Evolutionary conservation across 1,139 yeast genomes (phyloP).

Genomic region (Maudiozyma humilis): DNA sequence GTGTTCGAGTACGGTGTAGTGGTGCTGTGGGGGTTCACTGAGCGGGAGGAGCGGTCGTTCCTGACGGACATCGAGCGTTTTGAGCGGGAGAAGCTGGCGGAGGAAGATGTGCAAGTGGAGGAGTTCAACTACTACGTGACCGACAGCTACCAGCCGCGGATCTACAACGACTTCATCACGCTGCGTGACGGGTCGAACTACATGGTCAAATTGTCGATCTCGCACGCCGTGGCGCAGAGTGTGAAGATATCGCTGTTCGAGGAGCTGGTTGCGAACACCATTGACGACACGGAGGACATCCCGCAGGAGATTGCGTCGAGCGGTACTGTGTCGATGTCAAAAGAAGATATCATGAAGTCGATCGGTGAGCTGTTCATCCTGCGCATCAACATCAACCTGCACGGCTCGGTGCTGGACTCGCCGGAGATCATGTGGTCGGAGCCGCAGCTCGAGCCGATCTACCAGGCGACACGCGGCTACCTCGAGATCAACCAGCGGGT

Average conservation of each 20-base stretch:
- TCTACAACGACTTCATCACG: conserved; percentile 89
- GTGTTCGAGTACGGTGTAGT: conserved; percentile 92
- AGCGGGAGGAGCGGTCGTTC: conserved; percentile 75
- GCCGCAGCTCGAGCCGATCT: conserved; percentile 93
- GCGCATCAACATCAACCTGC: conserved; percentile 82
- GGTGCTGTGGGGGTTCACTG: conserved; percentile 90
- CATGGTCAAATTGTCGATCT: conserved; percentile 79
- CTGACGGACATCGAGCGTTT: conserved; percentile 75
- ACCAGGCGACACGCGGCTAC: conserved; percentile 93
- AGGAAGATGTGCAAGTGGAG: conserved; percentile 86
- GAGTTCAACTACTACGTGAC: conserved; percentile 93
- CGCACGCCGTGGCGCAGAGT: conserved; percentile 87
- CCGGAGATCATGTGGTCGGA: conserved; percentile 99
- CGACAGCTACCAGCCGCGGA: conserved; percentile 86
- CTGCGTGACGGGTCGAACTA: conserved; percentile 84
- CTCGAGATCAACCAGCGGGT: conserved; percentile 91
- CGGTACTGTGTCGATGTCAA: conserved; percentile 89
- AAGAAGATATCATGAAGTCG: conserved; percentile 91
- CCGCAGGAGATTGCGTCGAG: conserved; percentile 92
- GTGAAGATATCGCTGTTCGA: conserved; percentile 92
- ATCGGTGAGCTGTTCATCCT: conserved; percentile 91
- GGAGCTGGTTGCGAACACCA: conserved; percentile 90
- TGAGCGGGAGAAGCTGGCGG: conserved; percentile 82
- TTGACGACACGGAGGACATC: conserved; percentile 92
- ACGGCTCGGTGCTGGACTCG: conserved; percentile 90